phyloP scores from a whole-genome alignment of 441 rosid genomes.

The Biscutella auriculata region DNA sequence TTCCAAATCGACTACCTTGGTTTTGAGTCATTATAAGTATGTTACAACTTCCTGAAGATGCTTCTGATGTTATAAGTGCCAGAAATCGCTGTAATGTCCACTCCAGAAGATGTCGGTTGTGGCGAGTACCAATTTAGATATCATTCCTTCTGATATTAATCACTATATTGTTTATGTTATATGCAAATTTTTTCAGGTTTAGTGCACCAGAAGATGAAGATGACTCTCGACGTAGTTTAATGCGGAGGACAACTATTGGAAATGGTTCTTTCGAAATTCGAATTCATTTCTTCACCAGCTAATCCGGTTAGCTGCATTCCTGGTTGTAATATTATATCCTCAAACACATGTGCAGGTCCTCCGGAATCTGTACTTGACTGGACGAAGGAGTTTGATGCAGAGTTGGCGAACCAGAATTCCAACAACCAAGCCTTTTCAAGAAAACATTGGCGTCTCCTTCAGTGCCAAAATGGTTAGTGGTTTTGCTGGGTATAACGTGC shows the following conservation, averaged over 20 bases:
- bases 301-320: not conserved
- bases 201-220: conserved; percentile 94
- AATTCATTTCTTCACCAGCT: not conserved
- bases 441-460: conserved; percentile 98
- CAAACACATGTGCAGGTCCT: conserved; percentile 47
- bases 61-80: not conserved
- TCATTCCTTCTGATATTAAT: not conserved
- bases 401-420: conserved; percentile 63
- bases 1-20: not conserved
- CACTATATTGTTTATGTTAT: conserved; percentile 7
- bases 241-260: conserved; percentile 91
- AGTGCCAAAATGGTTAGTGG: conserved; percentile 87
- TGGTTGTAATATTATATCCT: conserved; percentile 19
- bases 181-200: conserved; percentile 36
- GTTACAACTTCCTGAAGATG: not conserved
- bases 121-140: not conserved
- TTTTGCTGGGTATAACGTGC: conserved; percentile 3
- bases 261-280: conserved; percentile 40
- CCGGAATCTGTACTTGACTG: conserved; percentile 84
- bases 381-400: conserved; percentile 82
- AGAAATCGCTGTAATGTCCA: too few species aligned
- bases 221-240: conserved; percentile 34
- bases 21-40: not conserved
- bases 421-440: conserved; percentile 87
- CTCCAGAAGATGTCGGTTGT: not conserved